A percentile compares a stretch with the other conserved stretches of the same genome.
These are phyloP conservation scores for Penicillium sp. DNA, from an alignment of 2,329 filamentous ascomycete genomes.

Conservation along the genomic window DNA sequence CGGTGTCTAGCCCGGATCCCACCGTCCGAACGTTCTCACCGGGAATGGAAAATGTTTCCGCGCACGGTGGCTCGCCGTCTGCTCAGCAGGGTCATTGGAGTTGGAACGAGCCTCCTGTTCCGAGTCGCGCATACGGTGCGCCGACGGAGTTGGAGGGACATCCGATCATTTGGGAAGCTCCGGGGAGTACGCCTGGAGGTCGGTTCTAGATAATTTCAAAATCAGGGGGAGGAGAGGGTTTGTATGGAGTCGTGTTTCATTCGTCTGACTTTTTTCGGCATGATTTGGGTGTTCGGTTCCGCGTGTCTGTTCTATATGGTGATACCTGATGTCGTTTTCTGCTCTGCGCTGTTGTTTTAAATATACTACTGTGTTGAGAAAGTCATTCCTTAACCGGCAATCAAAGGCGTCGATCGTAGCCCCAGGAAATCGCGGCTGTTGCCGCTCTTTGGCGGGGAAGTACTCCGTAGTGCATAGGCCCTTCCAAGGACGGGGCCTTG, in stretches of 20 bases:
- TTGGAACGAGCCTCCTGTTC: slow-evolving; percentile 16
- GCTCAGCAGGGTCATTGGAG: slow-evolving; percentile 15
- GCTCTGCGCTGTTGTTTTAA: neutral
- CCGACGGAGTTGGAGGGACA: slow-evolving; percentile 23
- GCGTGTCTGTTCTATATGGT: neutral
- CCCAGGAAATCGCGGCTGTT: too few species aligned
- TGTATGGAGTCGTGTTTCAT: neutral
- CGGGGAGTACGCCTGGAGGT: neutral
- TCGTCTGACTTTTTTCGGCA: neutral
- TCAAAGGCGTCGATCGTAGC: too few species aligned
- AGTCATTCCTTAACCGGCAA: neutral
- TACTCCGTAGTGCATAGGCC: too few species aligned
- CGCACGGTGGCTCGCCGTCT: neutral
- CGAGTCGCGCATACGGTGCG: neutral
- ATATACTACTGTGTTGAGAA: neutral
- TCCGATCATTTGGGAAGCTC: slow-evolving; percentile 5
- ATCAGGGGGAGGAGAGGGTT: neutral
- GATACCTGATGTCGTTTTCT: neutral
- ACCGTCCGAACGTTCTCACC: slow-evolving; percentile 10
- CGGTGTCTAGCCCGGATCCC: slow-evolving; percentile 11
- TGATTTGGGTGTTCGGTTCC: neutral
- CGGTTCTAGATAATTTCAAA: neutral
- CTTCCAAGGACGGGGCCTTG: neutral
- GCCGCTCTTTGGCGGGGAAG: neutral
- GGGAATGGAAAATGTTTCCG: neutral